These are phyloP conservation scores for Didymella lethalis DNA, from an alignment of 2,329 filamentous ascomycete genomes.

Conservation along the genomic window DNA sequence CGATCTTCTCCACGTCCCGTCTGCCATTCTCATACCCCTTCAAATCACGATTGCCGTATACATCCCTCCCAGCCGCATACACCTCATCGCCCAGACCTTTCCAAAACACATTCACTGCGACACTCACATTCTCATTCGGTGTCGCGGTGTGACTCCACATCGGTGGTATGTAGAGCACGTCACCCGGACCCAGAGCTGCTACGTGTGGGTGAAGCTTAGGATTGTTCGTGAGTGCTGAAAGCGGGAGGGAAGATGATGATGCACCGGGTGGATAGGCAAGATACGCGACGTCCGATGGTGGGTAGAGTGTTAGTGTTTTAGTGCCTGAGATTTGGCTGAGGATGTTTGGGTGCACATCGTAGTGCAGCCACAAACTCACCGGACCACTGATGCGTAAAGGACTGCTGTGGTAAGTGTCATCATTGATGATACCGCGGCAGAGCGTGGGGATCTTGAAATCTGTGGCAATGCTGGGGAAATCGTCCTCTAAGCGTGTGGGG, in stretches of 20 bases:
- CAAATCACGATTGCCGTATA: conserved; percentile 88
- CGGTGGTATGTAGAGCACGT: conserved; percentile 81
- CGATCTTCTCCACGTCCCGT: conserved; percentile 73
- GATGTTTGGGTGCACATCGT: conserved; percentile 89
- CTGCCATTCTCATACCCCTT: conserved; percentile 84
- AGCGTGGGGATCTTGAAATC: conserved; percentile 75
- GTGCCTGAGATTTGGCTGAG: conserved; percentile 79
- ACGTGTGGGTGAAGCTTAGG: conserved; percentile 62
- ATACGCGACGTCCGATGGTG: conserved; percentile 74
- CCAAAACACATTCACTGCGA: conserved; percentile 93
- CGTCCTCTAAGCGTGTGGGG: conserved; percentile 72
- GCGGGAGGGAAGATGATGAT: conserved; percentile 74
- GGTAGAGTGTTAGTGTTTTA: conserved; percentile 79
- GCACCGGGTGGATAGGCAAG: conserved; percentile 77
- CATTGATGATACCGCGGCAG: conserved; percentile 55
- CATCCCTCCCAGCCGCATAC: conserved; percentile 79
- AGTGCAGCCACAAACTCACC: conserved; percentile 89
- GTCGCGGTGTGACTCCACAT: conserved; percentile 83
- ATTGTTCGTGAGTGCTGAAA: conserved; percentile 54
- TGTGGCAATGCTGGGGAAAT: conserved; percentile 73
- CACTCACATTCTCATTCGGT: conserved; percentile 62
- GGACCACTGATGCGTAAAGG: conserved; percentile 80
- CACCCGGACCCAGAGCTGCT: conserved; percentile 71
- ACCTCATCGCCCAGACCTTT: conserved; percentile 67
- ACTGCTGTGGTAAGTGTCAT: conserved; percentile 73